Percentiles rank a stretch among this genome's conserved stretches.
Evolutionary conservation across 352 stramenopile genomes (phyloP).

Genomic region (Pythium dissimile): DNA sequence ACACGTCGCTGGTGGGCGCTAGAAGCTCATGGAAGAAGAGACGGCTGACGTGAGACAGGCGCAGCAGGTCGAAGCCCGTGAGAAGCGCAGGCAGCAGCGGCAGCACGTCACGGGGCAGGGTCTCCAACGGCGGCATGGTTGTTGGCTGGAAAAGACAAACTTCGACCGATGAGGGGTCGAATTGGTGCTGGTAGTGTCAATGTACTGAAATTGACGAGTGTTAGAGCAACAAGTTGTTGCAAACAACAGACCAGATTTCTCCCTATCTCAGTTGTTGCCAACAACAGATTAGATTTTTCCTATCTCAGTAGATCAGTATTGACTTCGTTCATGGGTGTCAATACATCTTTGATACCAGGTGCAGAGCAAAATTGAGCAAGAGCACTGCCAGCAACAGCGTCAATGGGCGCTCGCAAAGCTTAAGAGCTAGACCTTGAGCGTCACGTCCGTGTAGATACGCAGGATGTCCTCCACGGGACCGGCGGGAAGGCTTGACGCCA

Average conservation of each 20-base stretch:
- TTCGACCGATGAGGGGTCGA: background rate
- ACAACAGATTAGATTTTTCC: no score
- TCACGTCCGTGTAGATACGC: constrained; percentile 92
- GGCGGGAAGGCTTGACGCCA: constrained; percentile 88
- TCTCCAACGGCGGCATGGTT: background rate
- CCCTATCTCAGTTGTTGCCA: no score
- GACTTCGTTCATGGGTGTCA: no score
- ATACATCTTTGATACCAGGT: no score
- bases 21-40: background rate
- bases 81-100: constrained; percentile 3
- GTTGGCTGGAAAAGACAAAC: no score
- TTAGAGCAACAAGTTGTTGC: no score
- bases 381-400: no score
- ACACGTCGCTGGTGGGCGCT: background rate
- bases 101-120: constrained; percentile 1
- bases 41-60: background rate
- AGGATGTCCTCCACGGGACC: constrained; percentile 91
- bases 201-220: no score
- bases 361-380: no score
- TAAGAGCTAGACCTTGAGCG: constrained; percentile 89
- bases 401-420: no score
- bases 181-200: background rate
- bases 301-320: no score
- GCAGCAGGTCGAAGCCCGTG: constrained; percentile 9
- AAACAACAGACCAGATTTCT: no score